Evolutionary conservation across 1,284 basidiomycete genomes (phyloP).

Genomic region (Cutaneotrichosporon sp.): DNA sequence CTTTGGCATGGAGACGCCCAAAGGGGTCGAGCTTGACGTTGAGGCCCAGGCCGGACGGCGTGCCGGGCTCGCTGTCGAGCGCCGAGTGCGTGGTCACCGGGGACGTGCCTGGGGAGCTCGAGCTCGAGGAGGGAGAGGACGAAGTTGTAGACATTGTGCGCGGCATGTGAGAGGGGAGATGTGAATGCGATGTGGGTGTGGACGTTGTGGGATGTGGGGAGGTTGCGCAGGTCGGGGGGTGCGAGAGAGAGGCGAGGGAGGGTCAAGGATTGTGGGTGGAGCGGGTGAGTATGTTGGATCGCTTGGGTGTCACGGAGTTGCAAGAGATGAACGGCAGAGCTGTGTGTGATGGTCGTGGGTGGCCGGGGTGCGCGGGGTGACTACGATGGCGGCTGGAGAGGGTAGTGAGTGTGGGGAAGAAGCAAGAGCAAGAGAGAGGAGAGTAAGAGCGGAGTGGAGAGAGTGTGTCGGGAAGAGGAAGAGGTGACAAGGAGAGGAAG

Average conservation of each 20-base stretch:
- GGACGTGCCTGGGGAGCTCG: slow-evolving; percentile 2
- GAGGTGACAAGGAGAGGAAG: too few relatives aligned
- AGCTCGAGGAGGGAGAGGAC: not conserved
- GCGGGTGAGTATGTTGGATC: too few relatives aligned
- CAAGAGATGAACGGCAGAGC: too few relatives aligned
- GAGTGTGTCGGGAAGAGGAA: too few relatives aligned
- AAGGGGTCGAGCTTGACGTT: slow-evolving; percentile 1
- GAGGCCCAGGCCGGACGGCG: slow-evolving; percentile 2
- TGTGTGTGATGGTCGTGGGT: too few relatives aligned
- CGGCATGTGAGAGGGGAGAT: not conserved
- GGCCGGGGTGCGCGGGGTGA: too few relatives aligned
- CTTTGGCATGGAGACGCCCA: not conserved
- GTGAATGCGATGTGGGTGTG: not conserved
- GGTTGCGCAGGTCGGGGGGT: not conserved
- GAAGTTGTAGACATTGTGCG: slow-evolving; percentile 1
- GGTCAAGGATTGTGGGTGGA: not conserved
- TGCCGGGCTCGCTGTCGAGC: slow-evolving; percentile 6
- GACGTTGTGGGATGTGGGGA: not conserved
- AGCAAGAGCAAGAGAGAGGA: too few relatives aligned
- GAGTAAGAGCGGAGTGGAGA: too few relatives aligned
- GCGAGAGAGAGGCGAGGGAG: not conserved
- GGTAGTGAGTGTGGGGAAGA: too few relatives aligned
- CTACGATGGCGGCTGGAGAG: too few relatives aligned
- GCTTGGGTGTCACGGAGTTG: too few relatives aligned
- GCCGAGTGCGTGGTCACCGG: slow-evolving; percentile 1